These are phyloP conservation scores for Sporisorium exsertum DNA, from an alignment of 1,284 basidiomycete species.

Conservation along the genomic window DNA sequence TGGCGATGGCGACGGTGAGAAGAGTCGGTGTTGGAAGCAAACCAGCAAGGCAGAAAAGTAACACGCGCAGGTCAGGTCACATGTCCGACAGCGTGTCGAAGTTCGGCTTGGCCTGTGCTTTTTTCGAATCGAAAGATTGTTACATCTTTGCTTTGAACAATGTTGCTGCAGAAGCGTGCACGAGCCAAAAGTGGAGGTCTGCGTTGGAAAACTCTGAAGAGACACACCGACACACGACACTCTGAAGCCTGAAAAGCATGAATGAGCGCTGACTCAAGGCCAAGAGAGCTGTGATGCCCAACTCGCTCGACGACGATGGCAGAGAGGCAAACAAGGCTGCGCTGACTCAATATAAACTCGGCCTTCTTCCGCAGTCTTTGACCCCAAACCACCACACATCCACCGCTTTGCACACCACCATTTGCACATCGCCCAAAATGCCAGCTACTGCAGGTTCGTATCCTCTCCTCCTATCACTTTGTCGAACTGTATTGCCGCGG, in stretches of 20 bases:
- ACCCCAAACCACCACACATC: neutral
- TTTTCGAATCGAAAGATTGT: neutral
- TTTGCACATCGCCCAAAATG: constrained; percentile 30
- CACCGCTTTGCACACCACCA: neutral
- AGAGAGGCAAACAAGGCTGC: too few relatives aligned
- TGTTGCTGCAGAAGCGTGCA: neutral
- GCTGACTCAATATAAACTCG: neutral
- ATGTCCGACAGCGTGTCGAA: constrained; percentile 1
- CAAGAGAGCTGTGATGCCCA: constrained; percentile 2
- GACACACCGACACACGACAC: constrained; percentile 28
- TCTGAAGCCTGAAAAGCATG: neutral
- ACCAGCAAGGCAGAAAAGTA: neutral
- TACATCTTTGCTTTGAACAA: neutral
- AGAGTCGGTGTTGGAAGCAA: neutral
- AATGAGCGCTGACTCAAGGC: constrained; percentile 2
- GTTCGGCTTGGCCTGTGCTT: neutral
- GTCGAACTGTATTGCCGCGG: neutral
- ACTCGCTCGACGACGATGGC: too few relatives aligned
- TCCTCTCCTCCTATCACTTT: constrained; percentile 1
- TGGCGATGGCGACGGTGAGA: neutral
- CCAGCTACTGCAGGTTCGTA: constrained; percentile 58
- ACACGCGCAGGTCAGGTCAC: neutral
- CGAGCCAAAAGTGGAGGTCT: neutral
- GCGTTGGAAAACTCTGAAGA: neutral
- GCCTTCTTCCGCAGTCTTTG: neutral